phyloP scores from a whole-genome alignment of 495 filamentous ascomycete genomes.

The Penicillium dipodomyicola region DNA sequence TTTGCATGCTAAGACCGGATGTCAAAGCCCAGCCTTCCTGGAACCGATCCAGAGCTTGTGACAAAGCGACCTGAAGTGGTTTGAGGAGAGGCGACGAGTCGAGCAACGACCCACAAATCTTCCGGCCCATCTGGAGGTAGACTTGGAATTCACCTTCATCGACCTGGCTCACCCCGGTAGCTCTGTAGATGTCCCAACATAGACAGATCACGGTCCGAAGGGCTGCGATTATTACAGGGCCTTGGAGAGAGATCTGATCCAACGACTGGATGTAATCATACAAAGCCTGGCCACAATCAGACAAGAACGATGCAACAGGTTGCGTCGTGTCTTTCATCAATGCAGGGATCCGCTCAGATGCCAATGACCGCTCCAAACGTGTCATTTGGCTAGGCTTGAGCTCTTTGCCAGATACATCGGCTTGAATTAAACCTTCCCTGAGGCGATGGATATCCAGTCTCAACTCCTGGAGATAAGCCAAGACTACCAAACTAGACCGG shows the following conservation, averaged over 20 bases:
- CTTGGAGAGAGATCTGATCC: conserved; percentile 27
- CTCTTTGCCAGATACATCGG: conserved; percentile 37
- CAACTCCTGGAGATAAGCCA: conserved; percentile 43
- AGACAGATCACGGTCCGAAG: conserved; percentile 51
- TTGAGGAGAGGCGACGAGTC: conserved; percentile 26
- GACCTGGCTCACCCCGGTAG: conserved; percentile 43
- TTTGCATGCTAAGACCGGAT: conserved; percentile 81
- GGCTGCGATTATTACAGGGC: conserved; percentile 29
- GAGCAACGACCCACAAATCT: conserved; percentile 33
- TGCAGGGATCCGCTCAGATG: conserved; percentile 54
- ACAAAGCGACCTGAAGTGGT: conserved; percentile 36
- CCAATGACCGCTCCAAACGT: conserved; percentile 65
- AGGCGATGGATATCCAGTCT: conserved; percentile 41
- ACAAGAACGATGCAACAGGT: conserved; percentile 47
- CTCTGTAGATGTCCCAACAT: conserved; percentile 56
- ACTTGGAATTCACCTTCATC: conserved; percentile 56
- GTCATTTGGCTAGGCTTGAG: conserved; percentile 63
- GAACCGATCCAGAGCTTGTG: conserved; percentile 45
- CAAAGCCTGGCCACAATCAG: conserved; percentile 40
- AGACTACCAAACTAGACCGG: conserved; percentile 25
- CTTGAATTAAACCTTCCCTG: conserved; percentile 33
- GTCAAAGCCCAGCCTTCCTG: conserved; percentile 56
- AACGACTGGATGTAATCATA: conserved; percentile 41
- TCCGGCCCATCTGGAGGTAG: conserved; percentile 48
- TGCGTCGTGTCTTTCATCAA: conserved; percentile 66